A percentile compares a stretch with the other conserved stretches of the same genome.
Evolutionary conservation across 2,329 filamentous ascomycete genomes (phyloP).

Genomic region (Aspergillus fumigatus): DNA sequence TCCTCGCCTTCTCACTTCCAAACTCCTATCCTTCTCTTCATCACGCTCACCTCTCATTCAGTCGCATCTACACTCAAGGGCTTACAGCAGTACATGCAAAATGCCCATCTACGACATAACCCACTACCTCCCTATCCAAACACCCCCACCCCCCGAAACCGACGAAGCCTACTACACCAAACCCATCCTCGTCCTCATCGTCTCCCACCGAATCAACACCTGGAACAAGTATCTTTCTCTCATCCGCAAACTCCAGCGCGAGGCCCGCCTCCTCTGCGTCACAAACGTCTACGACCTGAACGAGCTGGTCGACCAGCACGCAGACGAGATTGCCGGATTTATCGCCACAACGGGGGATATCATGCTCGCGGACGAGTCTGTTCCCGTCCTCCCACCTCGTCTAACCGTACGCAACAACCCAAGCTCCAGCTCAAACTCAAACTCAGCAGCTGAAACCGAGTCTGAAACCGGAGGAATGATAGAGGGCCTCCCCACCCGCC

Average conservation of each 20-base stretch:
- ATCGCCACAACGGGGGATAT: slow-evolving; percentile 6
- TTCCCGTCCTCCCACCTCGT: no score
- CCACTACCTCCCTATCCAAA: neutral
- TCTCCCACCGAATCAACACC: neutral
- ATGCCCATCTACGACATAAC: neutral
- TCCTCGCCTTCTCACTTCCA: neutral
- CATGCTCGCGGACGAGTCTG: slow-evolving; percentile 2
- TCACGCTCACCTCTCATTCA: neutral
- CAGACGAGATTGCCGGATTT: slow-evolving; percentile 6
- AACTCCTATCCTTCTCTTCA: neutral
- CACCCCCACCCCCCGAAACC: neutral
- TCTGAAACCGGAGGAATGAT: no score
- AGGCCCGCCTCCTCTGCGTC: slow-evolving; percentile 4
- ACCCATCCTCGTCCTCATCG: neutral
- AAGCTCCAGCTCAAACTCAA: no score
- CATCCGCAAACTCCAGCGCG: slow-evolving; percentile 6
- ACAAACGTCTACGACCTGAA: neutral
- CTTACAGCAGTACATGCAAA: neutral
- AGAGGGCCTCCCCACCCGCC: neutral
- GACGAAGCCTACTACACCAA: neutral
- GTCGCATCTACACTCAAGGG: no score
- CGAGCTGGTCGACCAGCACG: slow-evolving; percentile 1
- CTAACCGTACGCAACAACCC: no score
- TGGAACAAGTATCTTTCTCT: neutral
- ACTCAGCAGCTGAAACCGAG: no score